phyloP scores from a whole-genome alignment of 75 land plant species.

The Gnetum montanum region DNA sequence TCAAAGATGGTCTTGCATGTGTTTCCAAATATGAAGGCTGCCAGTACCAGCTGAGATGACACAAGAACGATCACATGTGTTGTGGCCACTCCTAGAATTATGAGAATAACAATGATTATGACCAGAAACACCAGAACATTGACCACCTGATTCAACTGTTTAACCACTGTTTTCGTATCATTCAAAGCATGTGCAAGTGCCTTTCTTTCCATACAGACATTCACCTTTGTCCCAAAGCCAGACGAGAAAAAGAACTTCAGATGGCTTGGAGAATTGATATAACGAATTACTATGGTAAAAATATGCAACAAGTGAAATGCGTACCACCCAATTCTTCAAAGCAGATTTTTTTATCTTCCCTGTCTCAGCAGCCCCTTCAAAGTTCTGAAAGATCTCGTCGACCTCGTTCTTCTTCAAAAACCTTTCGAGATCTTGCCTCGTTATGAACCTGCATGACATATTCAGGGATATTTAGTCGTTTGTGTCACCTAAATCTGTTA shows the following conservation, averaged over 20 bases:
- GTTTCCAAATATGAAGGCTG: conserved; percentile 88
- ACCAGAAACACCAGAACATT: conserved; percentile 46
- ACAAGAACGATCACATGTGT: conserved; percentile 53
- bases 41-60: conserved; percentile 79
- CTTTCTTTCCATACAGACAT: conserved; percentile 71
- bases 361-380: conserved; percentile 45
- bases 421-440: conserved; percentile 43
- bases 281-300: not conserved
- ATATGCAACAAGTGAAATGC: conserved; percentile 2
- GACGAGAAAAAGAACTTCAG: not conserved
- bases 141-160: conserved; percentile 67
- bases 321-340: conserved; percentile 63
- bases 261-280: not conserved
- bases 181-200: conserved; percentile 82
- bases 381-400: conserved; percentile 32
- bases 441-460: conserved; percentile 46
- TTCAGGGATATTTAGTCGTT: no score
- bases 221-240: conserved; percentile 60
- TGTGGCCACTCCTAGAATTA: conserved; percentile 80
- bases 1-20: conserved; percentile 82
- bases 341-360: conserved; percentile 45
- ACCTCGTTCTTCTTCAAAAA: conserved; percentile 63
- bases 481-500: not conserved
- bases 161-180: conserved; percentile 96
- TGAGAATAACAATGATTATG: conserved; percentile 50